These are phyloP conservation scores for Mucor velutinosus DNA, from an alignment of 371 early-diverging fungal species.

Conservation along the genomic window DNA sequence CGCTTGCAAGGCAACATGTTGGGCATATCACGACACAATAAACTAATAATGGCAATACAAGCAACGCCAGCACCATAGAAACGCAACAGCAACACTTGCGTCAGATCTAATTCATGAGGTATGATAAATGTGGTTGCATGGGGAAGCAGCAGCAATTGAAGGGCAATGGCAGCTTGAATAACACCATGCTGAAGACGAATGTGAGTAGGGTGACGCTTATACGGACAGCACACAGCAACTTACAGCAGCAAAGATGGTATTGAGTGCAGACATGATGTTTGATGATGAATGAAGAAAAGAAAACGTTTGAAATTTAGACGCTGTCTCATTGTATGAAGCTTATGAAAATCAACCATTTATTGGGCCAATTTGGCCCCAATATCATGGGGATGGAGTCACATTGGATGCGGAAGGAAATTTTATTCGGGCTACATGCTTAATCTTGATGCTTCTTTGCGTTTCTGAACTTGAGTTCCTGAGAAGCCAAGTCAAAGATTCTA, in stretches of 20 bases:
- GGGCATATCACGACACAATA: conserved; percentile 37
- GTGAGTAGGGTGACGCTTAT: not conserved
- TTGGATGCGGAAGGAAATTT: not conserved
- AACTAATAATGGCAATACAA: conserved; percentile 25
- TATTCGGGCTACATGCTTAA: not conserved
- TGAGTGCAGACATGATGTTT: conserved; percentile 21
- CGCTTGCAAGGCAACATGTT: conserved; percentile 51
- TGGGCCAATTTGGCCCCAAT: not conserved
- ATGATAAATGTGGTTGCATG: conserved; percentile 15
- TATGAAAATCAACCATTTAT: not conserved
- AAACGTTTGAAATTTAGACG: not conserved
- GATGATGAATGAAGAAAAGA: not conserved
- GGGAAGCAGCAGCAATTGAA: conserved; percentile 30
- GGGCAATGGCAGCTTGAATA: conserved; percentile 25
- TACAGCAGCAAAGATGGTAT: conserved; percentile 25
- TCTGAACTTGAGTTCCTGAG: not conserved
- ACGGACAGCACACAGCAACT: not conserved
- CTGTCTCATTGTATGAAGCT: not conserved
- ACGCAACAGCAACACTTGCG: conserved; percentile 24
- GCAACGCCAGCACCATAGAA: conserved; percentile 38
- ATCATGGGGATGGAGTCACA: not conserved
- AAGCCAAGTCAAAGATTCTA: not conserved
- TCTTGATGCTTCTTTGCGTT: not conserved
- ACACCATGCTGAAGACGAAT: conserved; percentile 28
- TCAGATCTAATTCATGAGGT: conserved; percentile 17